Evolutionary conservation across 2,329 filamentous ascomycete species (phyloP).

Genomic region (Arthrinium phaeospermum): DNA sequence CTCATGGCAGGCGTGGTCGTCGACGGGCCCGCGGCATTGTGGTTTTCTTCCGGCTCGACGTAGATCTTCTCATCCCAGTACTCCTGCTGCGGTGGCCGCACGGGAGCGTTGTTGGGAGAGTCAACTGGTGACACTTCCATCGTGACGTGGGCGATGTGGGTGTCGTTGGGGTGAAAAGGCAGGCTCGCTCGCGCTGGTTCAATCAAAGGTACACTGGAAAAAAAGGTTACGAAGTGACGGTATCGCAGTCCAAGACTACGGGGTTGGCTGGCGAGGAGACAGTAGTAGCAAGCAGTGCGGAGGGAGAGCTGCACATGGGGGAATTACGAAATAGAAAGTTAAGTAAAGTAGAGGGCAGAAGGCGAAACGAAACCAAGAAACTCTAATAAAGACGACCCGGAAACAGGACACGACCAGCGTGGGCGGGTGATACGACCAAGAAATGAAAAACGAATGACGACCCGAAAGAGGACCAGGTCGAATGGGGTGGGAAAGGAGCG

Average conservation of each 20-base stretch:
- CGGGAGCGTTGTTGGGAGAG: neutral
- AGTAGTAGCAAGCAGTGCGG: neutral
- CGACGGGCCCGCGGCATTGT: neutral
- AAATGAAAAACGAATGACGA: conserved; percentile 3
- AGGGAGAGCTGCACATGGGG: neutral
- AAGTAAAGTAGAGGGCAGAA: neutral
- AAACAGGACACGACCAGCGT: conserved; percentile 18
- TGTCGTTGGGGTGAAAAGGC: neutral
- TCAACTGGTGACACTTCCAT: conserved; percentile 7
- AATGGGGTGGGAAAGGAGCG: neutral
- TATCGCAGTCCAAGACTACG: neutral
- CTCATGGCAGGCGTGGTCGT: neutral
- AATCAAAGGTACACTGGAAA: too few relatives aligned
- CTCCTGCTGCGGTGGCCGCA: conserved; percentile 13
- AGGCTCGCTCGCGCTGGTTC: too few relatives aligned
- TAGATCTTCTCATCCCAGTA: conserved; percentile 20
- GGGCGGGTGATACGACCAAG: neutral
- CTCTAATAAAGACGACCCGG: neutral
- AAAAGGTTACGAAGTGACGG: neutral
- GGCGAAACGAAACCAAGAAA: conserved; percentile 5
- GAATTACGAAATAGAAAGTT: conserved; percentile 12
- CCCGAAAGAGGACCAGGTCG: neutral
- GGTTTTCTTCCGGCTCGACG: neutral
- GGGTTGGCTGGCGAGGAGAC: neutral
- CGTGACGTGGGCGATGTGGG: neutral